Evolutionary conservation across 805 yeast species (phyloP).

Genomic region (Vanderwaltozyma polyspora): DNA sequence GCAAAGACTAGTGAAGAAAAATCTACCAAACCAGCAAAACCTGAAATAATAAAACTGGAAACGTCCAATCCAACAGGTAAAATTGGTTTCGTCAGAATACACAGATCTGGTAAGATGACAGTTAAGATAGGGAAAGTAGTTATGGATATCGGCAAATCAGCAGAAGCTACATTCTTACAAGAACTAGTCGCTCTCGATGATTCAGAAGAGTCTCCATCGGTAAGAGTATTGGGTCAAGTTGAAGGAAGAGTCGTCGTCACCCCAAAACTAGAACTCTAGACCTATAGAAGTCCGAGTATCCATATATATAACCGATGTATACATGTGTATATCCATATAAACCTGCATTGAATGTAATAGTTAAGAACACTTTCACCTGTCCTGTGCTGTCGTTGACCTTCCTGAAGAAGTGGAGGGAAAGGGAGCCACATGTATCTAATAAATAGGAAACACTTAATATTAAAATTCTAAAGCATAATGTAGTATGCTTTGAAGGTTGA

Average conservation of each 20-base stretch:
- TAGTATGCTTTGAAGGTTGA: too few relatives aligned
- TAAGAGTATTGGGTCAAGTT: conserved; percentile 43
- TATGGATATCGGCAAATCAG: conserved; percentile 63
- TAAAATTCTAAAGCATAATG: too few relatives aligned
- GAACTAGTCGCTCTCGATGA: conserved; percentile 52
- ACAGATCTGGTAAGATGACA: conserved; percentile 73
- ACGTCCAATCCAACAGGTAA: conserved; percentile 35
- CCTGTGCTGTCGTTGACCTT: too few relatives aligned
- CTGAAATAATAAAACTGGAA: conserved; percentile 5
- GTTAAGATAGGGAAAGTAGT: conserved; percentile 60
- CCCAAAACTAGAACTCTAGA: conserved; percentile 32
- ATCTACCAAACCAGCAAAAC: conserved; percentile 4
- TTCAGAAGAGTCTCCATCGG: conserved; percentile 31
- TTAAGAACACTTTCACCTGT: too few relatives aligned
- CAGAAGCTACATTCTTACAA: conserved; percentile 58
- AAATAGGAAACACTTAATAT: too few relatives aligned
- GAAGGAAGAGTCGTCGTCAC: conserved; percentile 47
- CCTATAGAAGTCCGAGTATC: background rate
- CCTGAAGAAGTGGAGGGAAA: too few relatives aligned
- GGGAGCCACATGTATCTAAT: too few relatives aligned
- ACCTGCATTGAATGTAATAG: too few relatives aligned
- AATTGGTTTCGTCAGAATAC: conserved; percentile 65
- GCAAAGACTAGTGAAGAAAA: conserved; percentile 6
- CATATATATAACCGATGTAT: too few relatives aligned
- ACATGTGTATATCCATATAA: too few relatives aligned